phyloP scores from a whole-genome alignment of 345 rosid species.

The Anastatica hierochuntica region DNA sequence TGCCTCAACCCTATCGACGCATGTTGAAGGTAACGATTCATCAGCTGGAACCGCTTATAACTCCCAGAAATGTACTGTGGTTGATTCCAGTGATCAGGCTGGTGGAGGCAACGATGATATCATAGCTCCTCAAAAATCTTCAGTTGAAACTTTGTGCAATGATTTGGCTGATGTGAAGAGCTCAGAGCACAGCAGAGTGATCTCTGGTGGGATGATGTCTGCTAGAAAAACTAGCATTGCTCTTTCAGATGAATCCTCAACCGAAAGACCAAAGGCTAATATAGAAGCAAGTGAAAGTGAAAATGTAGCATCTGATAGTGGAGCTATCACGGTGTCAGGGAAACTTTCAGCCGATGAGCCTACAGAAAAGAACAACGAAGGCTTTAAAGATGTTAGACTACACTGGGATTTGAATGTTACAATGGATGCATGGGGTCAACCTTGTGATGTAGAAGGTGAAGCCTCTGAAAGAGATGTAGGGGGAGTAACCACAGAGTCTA shows the following conservation, averaged over 20 bases:
- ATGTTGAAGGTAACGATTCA: constrained; percentile 13
- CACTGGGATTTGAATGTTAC: constrained; percentile 48
- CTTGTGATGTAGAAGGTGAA: constrained; percentile 25
- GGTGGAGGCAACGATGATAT: constrained; percentile 4
- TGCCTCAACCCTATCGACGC: not conserved
- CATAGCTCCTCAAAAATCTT: not conserved
- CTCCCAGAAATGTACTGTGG: constrained; percentile 11
- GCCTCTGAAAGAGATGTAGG: constrained; percentile 6
- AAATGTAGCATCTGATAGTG: constrained; percentile 20
- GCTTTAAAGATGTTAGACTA: constrained; percentile 24
- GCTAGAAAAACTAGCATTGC: not conserved
- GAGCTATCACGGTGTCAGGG: constrained; percentile 3
- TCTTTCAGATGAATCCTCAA: constrained; percentile 20
- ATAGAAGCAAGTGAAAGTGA: constrained; percentile 12
- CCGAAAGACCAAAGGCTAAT: constrained; percentile 5
- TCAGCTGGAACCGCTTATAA: constrained; percentile 10
- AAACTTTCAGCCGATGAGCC: constrained; percentile 11
- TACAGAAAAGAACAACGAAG: constrained; percentile 3
- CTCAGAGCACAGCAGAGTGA: not conserved
- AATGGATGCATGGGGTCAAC: constrained; percentile 40
- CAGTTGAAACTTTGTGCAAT: not conserved
- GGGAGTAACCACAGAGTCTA: constrained; percentile 14
- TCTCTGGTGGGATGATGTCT: constrained; percentile 2
- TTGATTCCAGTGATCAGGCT: constrained; percentile 6
- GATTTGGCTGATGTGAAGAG: not conserved